Evolutionary conservation across 2,329 filamentous ascomycete species (phyloP), one percentile per base, ranked within the genome.

Genomic region (Penicillium sp.): DNA sequence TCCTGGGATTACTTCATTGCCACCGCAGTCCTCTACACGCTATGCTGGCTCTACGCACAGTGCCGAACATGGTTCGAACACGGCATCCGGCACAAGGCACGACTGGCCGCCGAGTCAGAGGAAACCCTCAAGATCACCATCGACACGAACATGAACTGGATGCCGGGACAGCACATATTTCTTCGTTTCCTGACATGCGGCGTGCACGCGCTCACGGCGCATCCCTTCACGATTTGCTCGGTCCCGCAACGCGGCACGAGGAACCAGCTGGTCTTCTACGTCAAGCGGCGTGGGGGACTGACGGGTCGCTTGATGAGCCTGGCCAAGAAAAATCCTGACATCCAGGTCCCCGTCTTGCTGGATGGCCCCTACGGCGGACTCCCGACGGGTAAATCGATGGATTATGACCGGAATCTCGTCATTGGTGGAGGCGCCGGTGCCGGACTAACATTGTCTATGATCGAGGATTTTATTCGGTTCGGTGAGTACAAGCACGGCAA

Each of bases 1-100:
- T 78, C 77, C 2, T 80, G 75, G 75, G 74, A 81, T 60, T 82
- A 81, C 54, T 81, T 82, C 54, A 74, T 83, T 45, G 78, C 74
- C 2, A 71, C 74, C 0, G 77, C 64, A 7, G 68, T 72, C 0
- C 50, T 81, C 5, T 81, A 79, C 55, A 53, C 73, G 0, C 50
- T 72, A 2, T 73, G 65, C 26, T 72, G 71, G 45, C 47, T 73
- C 6, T 73, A 73, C 41, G 59, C 71, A 0, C 67, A 71, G 42
- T 60, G 72, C 30, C 64, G 70, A 10, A 76, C 73, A 2, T 72
- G 63, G 39, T 66, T 79, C 36, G 67, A 74, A 44, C 67, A 78
- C 49, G 76, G 77, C n/a, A 37, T 74, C 28, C 39, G 38, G 3
- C 54, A 60, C 17, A 66, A 68, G 26, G 77, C 76, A 0, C 59